Evolutionary conservation across 768 basidiomycete species (phyloP).

Genomic region (Rhodotorula toruloides): DNA sequence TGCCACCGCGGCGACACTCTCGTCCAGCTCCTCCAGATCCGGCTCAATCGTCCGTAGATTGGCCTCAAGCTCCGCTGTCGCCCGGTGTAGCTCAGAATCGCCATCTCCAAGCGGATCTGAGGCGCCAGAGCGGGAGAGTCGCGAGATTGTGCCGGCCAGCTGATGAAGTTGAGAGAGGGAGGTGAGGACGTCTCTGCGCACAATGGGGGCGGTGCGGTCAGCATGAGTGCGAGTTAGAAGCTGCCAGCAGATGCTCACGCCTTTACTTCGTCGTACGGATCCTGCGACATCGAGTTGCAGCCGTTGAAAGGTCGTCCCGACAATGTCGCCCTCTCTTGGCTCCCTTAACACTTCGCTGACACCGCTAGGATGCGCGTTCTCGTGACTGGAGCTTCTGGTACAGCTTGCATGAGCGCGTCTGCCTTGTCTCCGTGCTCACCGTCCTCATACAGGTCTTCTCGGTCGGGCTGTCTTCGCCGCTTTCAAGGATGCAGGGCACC

Average conservation of each 20-base stretch:
- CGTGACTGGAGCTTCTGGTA: constrained; percentile 24
- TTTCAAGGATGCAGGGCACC: constrained; percentile 52
- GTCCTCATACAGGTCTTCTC: constrained; percentile 62
- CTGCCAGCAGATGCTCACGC: not conserved
- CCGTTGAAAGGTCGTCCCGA: not conserved
- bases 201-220: not conserved
- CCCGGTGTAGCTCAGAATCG: constrained; percentile 35
- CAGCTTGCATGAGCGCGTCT: accelerated
- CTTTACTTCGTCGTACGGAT: constrained; percentile 76
- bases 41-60: constrained; percentile 73
- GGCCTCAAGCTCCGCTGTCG: constrained; percentile 59
- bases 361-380: constrained; percentile 3
- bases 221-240: not conserved
- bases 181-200: constrained; percentile 68
- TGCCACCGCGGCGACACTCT: constrained; percentile 87
- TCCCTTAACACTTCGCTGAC: not conserved
- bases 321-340: not conserved
- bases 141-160: constrained; percentile 66
- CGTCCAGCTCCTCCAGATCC: constrained; percentile 87
- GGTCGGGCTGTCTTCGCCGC: constrained; percentile 70
- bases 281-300: constrained; percentile 48
- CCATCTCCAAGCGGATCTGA: not conserved
- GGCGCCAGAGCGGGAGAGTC: constrained; percentile 65
- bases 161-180: constrained; percentile 67
- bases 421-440: not conserved